Base-by-base conservation (phyloP, 352 stramenopile species). In the Stephanocyclus meneghinianus region DNA sequence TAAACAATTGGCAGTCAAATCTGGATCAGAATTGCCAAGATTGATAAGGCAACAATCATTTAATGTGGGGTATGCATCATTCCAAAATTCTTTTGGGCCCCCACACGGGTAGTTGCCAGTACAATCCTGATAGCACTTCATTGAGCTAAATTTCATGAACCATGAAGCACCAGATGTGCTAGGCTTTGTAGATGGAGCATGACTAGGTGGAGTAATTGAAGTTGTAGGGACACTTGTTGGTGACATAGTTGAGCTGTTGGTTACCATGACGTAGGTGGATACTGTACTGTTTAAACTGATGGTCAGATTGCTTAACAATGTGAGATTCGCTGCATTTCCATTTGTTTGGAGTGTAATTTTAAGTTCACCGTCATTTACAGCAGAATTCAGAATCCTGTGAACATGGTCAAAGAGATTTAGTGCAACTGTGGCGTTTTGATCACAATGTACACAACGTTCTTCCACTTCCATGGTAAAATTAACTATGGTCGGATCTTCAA, bases 101-200 rank as follows among this genome's bases (percentile, higher is more conserved):
- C 53, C 53, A 44, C 53, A 62, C 7, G 53, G 53, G 40, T 44
- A 62, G 8, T 40, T 7, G 13, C 53, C 53, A 26, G 1, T 13
- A 62, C 53, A 62, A 62, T 62, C 53, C 37, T 62, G 53, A 18
- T 62, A 62, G 29, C 53, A 62, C n/a, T 62, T 62, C 53, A 62
- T 44, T 42, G 9, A 18, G 29, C 11, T 62, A 26, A 62, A 62
- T 2, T 62, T 40, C 53, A 62, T 62, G 53, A 44, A 62, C 53
- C 53, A 62, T 62, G 29, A 15, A 62, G 53, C 9, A 10, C 15
- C 11, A 56, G 10, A 26, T 9, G 48, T 56, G 48, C 10, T 56
- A 29, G 48, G 48, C n/a, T 15, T 6, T 21, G 9, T 32, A 4
- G 50, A 59, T 1, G 50, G 15, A 6, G 11, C 2, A 4, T 5